Conservation (phyloP, 2,329 filamentous ascomycete genomes). For the Thelonectria rubi region DNA sequence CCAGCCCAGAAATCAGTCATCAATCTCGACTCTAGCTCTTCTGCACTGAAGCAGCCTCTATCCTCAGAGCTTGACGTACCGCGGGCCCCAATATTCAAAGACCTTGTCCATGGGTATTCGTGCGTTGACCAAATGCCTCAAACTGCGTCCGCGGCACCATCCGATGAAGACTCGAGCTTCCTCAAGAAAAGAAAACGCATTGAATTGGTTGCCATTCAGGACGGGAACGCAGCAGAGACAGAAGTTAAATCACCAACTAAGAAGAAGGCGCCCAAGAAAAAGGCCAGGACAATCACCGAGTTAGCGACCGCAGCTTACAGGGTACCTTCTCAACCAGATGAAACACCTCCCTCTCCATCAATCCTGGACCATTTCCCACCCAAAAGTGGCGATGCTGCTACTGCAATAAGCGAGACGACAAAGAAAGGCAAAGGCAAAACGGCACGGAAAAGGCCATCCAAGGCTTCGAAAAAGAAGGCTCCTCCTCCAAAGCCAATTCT, state of each 20-base stretch:
- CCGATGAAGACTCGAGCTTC: conserved; percentile 45
- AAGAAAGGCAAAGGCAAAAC: conserved; percentile 47
- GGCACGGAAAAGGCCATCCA: conserved; percentile 45
- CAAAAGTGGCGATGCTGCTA: conserved; percentile 3
- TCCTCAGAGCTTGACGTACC: conserved; percentile 21
- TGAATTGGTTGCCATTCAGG: conserved; percentile 55
- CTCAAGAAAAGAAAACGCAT: conserved; percentile 66
- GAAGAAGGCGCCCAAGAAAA: conserved; percentile 70
- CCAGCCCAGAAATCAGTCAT: conserved; percentile 54
- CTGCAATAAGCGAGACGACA: conserved; percentile 9
- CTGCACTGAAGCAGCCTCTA: conserved; percentile 30
- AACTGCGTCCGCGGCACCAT: conserved; percentile 16
- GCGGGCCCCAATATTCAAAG: conserved; percentile 52
- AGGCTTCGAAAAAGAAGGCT: conserved; percentile 52
- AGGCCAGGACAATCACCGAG: conserved; percentile 79
- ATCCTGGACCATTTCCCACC: conserved; percentile 55
- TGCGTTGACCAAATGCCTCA: conserved; percentile 42
- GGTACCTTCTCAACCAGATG: conserved; percentile 45
- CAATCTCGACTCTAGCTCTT: conserved; percentile 45
- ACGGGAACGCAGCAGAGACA: conserved; percentile 35
- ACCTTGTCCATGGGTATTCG: conserved; percentile 55
- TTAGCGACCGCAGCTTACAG: conserved; percentile 77
- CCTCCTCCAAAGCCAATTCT: conserved; percentile 59
- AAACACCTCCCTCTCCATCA: conserved; percentile 47
- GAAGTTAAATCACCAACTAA: conserved; percentile 51